Evolutionary conservation across 148 eudicot species (phyloP), one percentile per base, ranked within the genome.

Genomic region (Camellia lanceoleosa): DNA sequence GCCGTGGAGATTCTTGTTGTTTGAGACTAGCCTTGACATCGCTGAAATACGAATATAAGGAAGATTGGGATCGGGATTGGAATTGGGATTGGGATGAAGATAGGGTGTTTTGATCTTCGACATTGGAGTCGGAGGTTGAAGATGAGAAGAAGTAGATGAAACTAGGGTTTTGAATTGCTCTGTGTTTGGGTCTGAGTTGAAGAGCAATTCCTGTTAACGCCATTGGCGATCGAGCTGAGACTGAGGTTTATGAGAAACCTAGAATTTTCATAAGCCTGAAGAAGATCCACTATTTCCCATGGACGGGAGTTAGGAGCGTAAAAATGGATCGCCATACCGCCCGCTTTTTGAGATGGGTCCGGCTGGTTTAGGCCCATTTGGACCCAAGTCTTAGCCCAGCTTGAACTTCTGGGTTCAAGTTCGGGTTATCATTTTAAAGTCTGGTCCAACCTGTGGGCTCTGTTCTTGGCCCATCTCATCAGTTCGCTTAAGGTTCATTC

Each of bases 21-120:
- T 80, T 86, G 20, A 92, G 83, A 11, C 79, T 83, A 73, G 90
- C 82, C 86, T 83, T 92, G 68, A 89, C 85, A 80, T 87, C 90
- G 74, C 55, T 80, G 81, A 90, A 84, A 68, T 74, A 76, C 5
- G 84, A 80, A 15, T 86, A 66, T 77, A 74, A 66, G 1, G 89
- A 62, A 4, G 86, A 20, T 23, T 81, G 67, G n/a, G 73, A n/a
- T 61, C 77, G 77, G 20, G 83, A 20, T 41, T 68, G 68, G 9
- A 85, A 62, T 61, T 79, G 77, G 20, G 83, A 20, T 41, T 68
- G 68, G 9, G 86, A 62, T 52, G 44, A 56, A 15, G 58, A 12
- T 20, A 58, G 52, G 73, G 52, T 69, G 74, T 58, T 74, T 78
- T 38, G 80, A 68, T 63, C 42, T 51, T 78, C 72, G 82, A 7